Evolutionary conservation across 148 eudicot genomes (phyloP).

Genomic region (Spergularia marina): DNA sequence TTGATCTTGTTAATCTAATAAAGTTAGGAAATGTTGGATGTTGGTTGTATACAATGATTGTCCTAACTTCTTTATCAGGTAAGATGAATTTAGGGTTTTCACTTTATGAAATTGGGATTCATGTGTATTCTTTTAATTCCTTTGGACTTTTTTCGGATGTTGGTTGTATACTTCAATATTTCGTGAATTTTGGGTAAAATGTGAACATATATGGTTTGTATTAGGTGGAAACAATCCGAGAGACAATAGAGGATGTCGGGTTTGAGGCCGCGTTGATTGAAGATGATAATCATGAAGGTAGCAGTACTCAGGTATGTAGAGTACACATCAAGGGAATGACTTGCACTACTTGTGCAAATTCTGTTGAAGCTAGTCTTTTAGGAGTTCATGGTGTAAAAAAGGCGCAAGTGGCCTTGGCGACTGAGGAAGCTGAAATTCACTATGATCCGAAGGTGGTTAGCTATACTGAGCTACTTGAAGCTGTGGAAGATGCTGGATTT

Average conservation of each 20-base stretch:
- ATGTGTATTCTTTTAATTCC: neutral
- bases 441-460: conserved; percentile 62
- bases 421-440: conserved; percentile 74
- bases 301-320: conserved; percentile 53
- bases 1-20: neutral
- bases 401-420: conserved; percentile 83
- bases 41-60: neutral
- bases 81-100: neutral
- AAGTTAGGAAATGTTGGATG: neutral
- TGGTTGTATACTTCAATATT: neutral
- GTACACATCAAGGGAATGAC: conserved; percentile 77
- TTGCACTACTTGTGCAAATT: conserved; percentile 78
- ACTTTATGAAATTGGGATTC: conserved; percentile 1
- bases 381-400: conserved; percentile 59
- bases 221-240: conserved; percentile 48
- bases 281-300: conserved; percentile 47
- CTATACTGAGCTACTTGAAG: conserved; percentile 45
- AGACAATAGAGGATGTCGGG: conserved; percentile 55
- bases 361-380: conserved; percentile 58
- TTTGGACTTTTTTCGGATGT: neutral
- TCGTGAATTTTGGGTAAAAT: neutral
- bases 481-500: conserved; percentile 68
- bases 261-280: conserved; percentile 59
- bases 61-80: neutral
- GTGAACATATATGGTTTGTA: neutral